Conservation (phyloP, 2,329 filamentous ascomycete species). For the Aspergillus japonicus region DNA sequence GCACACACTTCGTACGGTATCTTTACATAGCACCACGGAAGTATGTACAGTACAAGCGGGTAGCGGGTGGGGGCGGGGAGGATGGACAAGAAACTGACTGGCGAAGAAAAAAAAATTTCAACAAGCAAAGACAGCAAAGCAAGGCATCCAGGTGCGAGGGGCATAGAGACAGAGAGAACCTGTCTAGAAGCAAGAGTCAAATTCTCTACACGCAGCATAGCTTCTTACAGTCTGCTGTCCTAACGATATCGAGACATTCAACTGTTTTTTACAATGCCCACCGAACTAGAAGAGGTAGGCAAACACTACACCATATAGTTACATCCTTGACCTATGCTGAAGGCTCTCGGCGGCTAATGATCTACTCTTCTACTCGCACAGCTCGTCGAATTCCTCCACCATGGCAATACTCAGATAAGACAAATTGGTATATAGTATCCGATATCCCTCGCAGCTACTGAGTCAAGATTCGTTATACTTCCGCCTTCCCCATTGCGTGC, state of each 20-base stretch:
- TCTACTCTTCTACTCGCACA: slow-evolving; percentile 6
- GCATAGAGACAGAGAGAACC: neutral
- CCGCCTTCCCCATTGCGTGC: neutral
- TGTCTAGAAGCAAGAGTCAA: neutral
- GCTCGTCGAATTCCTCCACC: slow-evolving; percentile 80
- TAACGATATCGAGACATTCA: neutral
- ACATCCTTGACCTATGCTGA: too few relatives aligned
- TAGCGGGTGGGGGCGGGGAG: too few relatives aligned
- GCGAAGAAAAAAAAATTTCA: too few relatives aligned
- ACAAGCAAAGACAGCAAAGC: too few relatives aligned
- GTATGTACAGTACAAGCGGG: too few relatives aligned
- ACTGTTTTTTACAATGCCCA: slow-evolving; percentile 58
- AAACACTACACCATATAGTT: neutral
- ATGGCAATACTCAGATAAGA: slow-evolving; percentile 87
- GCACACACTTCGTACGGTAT: too few relatives aligned
- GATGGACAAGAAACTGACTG: too few relatives aligned
- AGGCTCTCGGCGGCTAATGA: neutral
- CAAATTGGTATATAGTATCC: slow-evolving; percentile 60
- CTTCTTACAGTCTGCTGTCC: neutral
- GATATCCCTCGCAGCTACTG: neutral
- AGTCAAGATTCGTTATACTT: neutral
- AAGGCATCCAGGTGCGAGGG: neutral
- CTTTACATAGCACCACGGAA: too few relatives aligned
- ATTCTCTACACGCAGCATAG: neutral
- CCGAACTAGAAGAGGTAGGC: slow-evolving; percentile 71